A percentile compares a stretch with the other conserved stretches of the same genome.
These are phyloP conservation scores for Penicillium sp. DNA, from an alignment of 2,329 filamentous ascomycete species.

Conservation along the genomic window DNA sequence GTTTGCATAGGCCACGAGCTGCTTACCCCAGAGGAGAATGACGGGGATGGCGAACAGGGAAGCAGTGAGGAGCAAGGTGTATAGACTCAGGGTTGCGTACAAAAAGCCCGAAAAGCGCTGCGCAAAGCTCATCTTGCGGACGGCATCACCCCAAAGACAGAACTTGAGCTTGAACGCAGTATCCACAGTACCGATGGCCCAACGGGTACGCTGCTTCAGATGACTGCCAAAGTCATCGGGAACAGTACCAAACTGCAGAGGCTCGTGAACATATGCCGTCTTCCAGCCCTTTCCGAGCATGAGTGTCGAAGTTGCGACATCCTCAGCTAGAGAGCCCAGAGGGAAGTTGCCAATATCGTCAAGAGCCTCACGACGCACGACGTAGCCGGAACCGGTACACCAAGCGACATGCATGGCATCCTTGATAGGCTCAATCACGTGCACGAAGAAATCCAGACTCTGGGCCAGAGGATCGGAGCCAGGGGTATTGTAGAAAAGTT, in stretches of 20 bases:
- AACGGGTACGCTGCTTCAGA: slow-evolving; percentile 38
- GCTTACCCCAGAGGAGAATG: slow-evolving; percentile 54
- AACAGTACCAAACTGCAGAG: slow-evolving; percentile 55
- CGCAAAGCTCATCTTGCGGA: slow-evolving; percentile 52
- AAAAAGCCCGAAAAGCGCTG: slow-evolving; percentile 58
- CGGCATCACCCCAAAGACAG: slow-evolving; percentile 52
- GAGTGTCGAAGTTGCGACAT: slow-evolving; percentile 56
- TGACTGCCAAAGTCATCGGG: slow-evolving; percentile 36
- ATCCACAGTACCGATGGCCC: slow-evolving; percentile 50
- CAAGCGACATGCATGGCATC: slow-evolving; percentile 52
- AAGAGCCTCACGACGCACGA: slow-evolving; percentile 56
- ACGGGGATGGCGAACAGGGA: slow-evolving; percentile 58
- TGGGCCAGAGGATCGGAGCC: slow-evolving; percentile 56
- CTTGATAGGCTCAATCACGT: slow-evolving; percentile 48
- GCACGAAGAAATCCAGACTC: slow-evolving; percentile 56
- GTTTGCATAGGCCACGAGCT: slow-evolving; percentile 54
- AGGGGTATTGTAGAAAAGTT: slow-evolving; percentile 62
- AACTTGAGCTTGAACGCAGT: slow-evolving; percentile 59
- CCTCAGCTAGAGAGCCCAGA: slow-evolving; percentile 56
- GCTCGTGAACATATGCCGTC: slow-evolving; percentile 57
- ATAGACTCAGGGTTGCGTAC: slow-evolving; percentile 53
- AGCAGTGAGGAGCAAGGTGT: slow-evolving; percentile 53
- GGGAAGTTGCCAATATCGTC: slow-evolving; percentile 61
- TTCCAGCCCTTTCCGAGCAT: slow-evolving; percentile 60
- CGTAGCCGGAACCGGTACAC: slow-evolving; percentile 62